Conservation (phyloP, 805 yeast species). For the Naumovozyma dairenensis region DNA sequence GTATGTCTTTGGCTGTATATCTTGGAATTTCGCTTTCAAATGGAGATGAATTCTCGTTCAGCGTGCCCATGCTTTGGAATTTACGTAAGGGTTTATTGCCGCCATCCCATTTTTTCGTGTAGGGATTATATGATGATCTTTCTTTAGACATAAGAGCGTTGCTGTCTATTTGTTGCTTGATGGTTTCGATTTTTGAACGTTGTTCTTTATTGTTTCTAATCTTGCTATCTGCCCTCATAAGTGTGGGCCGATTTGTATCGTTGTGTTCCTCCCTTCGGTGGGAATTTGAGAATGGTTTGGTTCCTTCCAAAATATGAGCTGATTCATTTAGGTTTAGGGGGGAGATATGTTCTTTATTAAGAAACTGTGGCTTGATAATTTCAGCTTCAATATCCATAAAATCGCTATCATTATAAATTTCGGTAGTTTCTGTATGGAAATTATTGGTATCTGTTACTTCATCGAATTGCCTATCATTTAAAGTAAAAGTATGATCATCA, state of each 20-base stretch:
- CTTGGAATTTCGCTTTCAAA: constrained; percentile 7
- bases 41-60: constrained; percentile 17
- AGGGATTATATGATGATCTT: constrained; percentile 23
- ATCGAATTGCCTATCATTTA: too few species aligned
- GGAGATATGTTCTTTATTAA: constrained; percentile 12
- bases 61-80: constrained; percentile 17
- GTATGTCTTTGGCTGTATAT: constrained; percentile 2
- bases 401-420: constrained; percentile 13
- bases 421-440: too few species aligned
- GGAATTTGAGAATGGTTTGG: not conserved
- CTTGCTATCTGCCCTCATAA: too few species aligned
- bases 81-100: constrained; percentile 19
- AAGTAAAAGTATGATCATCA: constrained; percentile 4
- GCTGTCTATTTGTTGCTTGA: constrained; percentile 28
- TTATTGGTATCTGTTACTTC: too few species aligned
- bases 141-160: constrained; percentile 28
- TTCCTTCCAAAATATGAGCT: constrained; percentile 1
- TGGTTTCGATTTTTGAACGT: constrained; percentile 21
- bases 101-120: constrained; percentile 26
- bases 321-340: too few species aligned
- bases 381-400: constrained; percentile 17
- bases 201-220: not conserved
- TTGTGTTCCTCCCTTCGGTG: constrained; percentile 1
- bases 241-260: too few species aligned
- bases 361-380: constrained; percentile 21